Conservation (phyloP, 2,329 filamentous ascomycete genomes). For the Ophiostoma ips region DNA sequence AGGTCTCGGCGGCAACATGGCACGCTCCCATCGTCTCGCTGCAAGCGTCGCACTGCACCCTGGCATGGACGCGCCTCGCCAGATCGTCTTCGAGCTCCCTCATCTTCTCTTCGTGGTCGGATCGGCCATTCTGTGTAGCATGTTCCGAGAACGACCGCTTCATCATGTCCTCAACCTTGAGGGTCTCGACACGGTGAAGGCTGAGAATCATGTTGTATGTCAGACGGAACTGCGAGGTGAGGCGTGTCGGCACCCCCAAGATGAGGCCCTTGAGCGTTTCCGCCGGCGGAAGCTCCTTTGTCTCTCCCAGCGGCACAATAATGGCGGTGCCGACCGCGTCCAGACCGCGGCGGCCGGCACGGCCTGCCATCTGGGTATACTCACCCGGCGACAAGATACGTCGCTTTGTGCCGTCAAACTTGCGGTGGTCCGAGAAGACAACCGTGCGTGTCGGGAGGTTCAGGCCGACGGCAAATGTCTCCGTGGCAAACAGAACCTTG, state of each 20-base stretch:
- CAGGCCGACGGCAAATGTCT: constrained; percentile 97
- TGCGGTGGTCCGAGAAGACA: constrained; percentile 92
- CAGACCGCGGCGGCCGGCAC: constrained; percentile 82
- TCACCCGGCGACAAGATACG: constrained; percentile 85
- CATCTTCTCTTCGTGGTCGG: constrained; percentile 91
- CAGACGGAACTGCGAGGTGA: constrained; percentile 87
- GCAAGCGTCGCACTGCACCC: constrained; percentile 70
- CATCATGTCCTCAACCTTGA: constrained; percentile 99
- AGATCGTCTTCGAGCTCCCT: constrained; percentile 84
- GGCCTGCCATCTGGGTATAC: constrained; percentile 96
- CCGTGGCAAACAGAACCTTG: constrained; percentile 92
- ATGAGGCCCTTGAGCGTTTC: constrained; percentile 84
- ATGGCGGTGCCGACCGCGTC: constrained; percentile 91
- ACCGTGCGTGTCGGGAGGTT: constrained; percentile 93
- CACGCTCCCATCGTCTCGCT: constrained; percentile 67
- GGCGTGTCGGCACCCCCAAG: constrained; percentile 83
- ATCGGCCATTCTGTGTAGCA: constrained; percentile 83
- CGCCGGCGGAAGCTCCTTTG: constrained; percentile 78
- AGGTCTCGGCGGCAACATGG: constrained; percentile 70
- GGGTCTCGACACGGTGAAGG: constrained; percentile 79
- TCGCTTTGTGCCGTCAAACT: constrained; percentile 88
- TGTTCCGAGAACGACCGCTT: constrained; percentile 98
- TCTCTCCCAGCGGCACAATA: constrained; percentile 67
- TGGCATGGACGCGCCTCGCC: constrained; percentile 58
- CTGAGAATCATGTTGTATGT: constrained; percentile 99